Conservation (phyloP, 768 basidiomycete genomes). For the Lactifluus subvellereus region DNA sequence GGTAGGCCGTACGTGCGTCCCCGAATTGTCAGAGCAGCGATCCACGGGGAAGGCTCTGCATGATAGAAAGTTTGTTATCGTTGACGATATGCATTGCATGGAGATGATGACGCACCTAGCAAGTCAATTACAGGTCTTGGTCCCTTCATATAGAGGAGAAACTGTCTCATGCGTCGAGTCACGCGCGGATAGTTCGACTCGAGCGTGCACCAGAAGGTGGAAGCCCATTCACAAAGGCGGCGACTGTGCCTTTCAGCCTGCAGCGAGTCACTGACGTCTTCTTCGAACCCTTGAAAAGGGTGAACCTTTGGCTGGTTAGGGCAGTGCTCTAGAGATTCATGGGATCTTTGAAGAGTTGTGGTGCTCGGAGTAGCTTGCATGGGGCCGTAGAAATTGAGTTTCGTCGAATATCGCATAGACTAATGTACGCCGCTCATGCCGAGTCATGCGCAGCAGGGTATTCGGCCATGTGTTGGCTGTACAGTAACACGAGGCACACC, state of each 20-base stretch:
- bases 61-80: neutral
- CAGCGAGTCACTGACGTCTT: neutral
- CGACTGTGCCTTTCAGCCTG: neutral
- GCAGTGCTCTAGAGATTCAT: neutral
- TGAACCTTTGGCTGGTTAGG: neutral
- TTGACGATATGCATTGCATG: neutral
- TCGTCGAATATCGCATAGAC: neutral
- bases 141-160: constrained; percentile 44
- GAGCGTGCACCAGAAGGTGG: neutral
- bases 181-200: constrained; percentile 20
- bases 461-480: neutral
- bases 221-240: no score
- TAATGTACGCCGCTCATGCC: neutral
- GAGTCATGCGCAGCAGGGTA: neutral
- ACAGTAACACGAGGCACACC: no score
- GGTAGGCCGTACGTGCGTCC: constrained; percentile 23
- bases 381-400: neutral
- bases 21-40: constrained; percentile 40
- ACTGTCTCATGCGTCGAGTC: neutral
- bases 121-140: constrained; percentile 52
- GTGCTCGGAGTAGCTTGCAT: neutral
- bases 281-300: neutral
- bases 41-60: constrained; percentile 49
- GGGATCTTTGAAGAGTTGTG: neutral
- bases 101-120: constrained; percentile 36